Percentiles rank a stretch among this genome's conserved stretches.
phyloP scores from a whole-genome alignment of 352 stramenopile species.

The Phytophthora crassamura region DNA sequence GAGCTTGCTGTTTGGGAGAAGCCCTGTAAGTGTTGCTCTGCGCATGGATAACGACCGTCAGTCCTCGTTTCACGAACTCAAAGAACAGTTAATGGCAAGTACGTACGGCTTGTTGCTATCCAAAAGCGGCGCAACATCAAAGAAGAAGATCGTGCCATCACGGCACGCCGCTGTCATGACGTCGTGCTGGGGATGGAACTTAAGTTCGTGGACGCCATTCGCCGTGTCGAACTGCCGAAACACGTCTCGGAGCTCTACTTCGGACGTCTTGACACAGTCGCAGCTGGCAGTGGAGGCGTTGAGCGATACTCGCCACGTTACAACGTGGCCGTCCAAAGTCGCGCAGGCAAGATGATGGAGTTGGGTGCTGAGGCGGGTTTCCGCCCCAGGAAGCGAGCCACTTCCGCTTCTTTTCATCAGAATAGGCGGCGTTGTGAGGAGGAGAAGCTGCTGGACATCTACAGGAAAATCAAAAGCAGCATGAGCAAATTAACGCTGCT shows the following conservation, averaged over 20 bases:
- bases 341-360: constrained; percentile 56
- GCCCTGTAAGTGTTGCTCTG: constrained; percentile 46
- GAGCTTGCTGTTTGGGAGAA: constrained; percentile 63
- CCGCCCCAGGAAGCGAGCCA: constrained; percentile 30
- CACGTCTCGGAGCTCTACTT: constrained; percentile 69
- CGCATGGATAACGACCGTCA: background rate
- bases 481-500: too few relatives aligned
- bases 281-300: constrained; percentile 40
- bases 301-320: constrained; percentile 58
- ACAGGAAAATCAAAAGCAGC: background rate
- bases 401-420: constrained; percentile 43
- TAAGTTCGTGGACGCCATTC: constrained; percentile 67
- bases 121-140: constrained; percentile 61
- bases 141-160: constrained; percentile 77
- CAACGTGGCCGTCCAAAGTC: constrained; percentile 65
- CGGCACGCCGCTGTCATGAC: constrained; percentile 59
- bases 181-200: constrained; percentile 67
- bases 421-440: constrained; percentile 56
- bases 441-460: constrained; percentile 77
- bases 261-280: constrained; percentile 59
- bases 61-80: too few relatives aligned
- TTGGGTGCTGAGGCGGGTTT: constrained; percentile 38
- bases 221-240: constrained; percentile 64
- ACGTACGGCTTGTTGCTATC: constrained; percentile 62
- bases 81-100: too few relatives aligned